Conservation (phyloP, 2,329 filamentous ascomycete species). For the Colletotrichum godetiae region DNA sequence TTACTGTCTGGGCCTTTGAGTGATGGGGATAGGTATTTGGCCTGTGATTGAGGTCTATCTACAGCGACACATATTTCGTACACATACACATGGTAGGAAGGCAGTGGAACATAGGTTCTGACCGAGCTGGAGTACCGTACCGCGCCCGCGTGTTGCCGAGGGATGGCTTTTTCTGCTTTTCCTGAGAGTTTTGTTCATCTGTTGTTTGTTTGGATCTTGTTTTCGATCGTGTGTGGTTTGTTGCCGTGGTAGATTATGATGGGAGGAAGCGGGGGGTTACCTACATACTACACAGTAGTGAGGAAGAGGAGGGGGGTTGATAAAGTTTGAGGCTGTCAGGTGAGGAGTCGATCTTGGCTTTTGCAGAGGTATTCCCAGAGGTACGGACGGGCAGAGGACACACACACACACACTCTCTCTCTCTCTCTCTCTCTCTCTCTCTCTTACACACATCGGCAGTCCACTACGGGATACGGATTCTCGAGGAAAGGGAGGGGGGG, state of each 20-base stretch:
- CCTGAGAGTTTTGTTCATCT: neutral
- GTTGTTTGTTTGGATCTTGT: neutral
- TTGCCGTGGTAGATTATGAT: neutral
- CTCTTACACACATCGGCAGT: neutral
- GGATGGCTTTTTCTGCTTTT: neutral
- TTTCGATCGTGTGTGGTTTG: neutral
- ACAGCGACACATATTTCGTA: too few species aligned
- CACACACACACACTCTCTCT: neutral
- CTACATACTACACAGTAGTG: too few species aligned
- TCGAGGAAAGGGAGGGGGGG: neutral
- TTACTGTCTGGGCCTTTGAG: neutral
- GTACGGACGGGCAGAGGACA: neutral
- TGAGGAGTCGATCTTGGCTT: neutral
- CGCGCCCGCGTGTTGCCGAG: neutral
- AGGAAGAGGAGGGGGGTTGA: neutral
- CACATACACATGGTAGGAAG: too few species aligned
- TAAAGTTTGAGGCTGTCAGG: constrained; percentile 32
- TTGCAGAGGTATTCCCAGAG: neutral
- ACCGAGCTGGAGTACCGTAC: neutral
- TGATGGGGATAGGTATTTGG: neutral
- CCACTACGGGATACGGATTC: neutral
- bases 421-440: too few species aligned
- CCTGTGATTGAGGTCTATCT: neutral
- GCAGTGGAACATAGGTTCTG: neutral
- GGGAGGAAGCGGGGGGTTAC: neutral